phyloP scores from a whole-genome alignment of 228 moss, liverwort and hornwort species.

The Sphagnum fallax region DNA sequence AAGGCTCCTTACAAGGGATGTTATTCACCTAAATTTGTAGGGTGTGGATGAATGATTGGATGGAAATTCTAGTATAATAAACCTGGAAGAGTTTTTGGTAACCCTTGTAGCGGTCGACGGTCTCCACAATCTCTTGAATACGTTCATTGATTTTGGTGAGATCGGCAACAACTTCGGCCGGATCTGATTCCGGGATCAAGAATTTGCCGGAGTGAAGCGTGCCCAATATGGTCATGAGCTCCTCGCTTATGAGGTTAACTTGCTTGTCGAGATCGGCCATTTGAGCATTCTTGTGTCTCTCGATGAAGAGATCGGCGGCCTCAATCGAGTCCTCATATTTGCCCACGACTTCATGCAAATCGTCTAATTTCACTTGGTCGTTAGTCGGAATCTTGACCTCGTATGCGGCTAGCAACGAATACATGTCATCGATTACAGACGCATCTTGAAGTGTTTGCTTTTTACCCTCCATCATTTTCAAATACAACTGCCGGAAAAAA shows the following conservation, averaged over 20 bases:
- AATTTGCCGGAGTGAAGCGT: constrained; percentile 60
- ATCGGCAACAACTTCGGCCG: constrained; percentile 46
- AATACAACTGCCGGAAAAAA: constrained; percentile 28
- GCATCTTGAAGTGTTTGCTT: constrained; percentile 68
- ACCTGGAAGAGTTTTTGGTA: constrained; percentile 92
- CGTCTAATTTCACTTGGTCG: constrained; percentile 86
- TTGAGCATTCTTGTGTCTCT: constrained; percentile 33
- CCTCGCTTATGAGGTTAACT: constrained; percentile 57
- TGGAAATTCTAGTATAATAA: not conserved
- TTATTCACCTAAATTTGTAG: too few relatives aligned
- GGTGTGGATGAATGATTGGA: too few relatives aligned
- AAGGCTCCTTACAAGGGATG: too few relatives aligned
- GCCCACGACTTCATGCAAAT: constrained; percentile 71
- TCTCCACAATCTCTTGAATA: constrained; percentile 54
- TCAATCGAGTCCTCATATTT: constrained; percentile 89
- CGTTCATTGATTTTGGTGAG: constrained; percentile 49
- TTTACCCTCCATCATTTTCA: constrained; percentile 71
- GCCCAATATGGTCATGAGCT: constrained; percentile 66
- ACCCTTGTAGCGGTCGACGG: constrained; percentile 55
- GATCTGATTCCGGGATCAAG: constrained; percentile 53
- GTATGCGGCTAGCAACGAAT: constrained; percentile 73
- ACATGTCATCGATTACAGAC: constrained; percentile 75
- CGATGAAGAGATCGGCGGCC: constrained; percentile 48
- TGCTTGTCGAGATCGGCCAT: constrained; percentile 72
- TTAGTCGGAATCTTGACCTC: constrained; percentile 89